Conservation (phyloP, 208 protist genomes). For the Acanthamoeba healyi region DNA sequence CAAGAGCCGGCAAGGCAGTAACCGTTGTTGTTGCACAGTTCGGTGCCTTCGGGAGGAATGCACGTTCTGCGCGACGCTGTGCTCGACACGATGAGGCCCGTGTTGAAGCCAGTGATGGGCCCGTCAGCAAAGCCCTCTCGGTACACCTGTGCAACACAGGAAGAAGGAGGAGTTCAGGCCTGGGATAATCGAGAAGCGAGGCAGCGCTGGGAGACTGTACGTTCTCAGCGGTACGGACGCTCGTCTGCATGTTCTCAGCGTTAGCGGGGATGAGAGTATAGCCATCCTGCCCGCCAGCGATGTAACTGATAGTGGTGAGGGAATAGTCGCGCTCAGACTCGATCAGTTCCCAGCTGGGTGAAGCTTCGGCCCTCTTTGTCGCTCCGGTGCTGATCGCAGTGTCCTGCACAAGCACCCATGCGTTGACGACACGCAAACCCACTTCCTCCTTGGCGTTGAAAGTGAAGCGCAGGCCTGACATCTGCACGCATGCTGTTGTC, state of each 20-base stretch:
- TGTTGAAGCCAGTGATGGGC: neutral
- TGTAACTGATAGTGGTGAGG: constrained; percentile 50
- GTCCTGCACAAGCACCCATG: neutral
- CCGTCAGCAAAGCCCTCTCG: neutral
- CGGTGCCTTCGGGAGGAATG: neutral
- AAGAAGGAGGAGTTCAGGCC: neutral
- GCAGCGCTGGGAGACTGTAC: neutral
- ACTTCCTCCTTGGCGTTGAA: constrained; percentile 3
- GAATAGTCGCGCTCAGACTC: constrained; percentile 17
- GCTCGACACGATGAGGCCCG: neutral
- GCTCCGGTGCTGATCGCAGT: neutral
- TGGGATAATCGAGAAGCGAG: neutral
- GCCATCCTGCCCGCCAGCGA: constrained; percentile 13
- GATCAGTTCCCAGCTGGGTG: neutral
- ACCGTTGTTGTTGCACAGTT: constrained; percentile 6
- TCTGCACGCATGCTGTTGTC: no score
- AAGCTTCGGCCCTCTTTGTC: neutral
- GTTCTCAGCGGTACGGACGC: neutral
- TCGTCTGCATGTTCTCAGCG: neutral
- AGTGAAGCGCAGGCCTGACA: neutral
- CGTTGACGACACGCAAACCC: constrained; percentile 40
- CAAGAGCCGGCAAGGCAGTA: neutral
- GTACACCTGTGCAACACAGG: neutral
- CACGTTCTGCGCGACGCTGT: neutral
- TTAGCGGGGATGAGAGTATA: constrained; percentile 11